Conservation (phyloP, 495 filamentous ascomycete genomes). For the Penicillium paxilli region DNA sequence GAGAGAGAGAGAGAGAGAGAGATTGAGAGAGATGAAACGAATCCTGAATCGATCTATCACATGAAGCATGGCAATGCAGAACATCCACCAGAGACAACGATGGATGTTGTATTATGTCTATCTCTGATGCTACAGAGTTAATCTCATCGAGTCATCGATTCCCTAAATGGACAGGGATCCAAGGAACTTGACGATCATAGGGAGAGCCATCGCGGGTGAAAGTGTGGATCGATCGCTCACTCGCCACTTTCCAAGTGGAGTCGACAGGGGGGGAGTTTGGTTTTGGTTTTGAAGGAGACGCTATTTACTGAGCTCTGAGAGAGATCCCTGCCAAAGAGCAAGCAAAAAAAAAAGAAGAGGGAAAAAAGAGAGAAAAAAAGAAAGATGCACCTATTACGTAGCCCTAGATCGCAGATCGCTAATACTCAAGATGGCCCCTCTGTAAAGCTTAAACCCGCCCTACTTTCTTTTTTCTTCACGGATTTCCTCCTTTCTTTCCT, state of each 20-base stretch:
- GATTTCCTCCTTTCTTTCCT: conserved; percentile 7
- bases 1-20: too few relatives aligned
- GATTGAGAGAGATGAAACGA: not conserved
- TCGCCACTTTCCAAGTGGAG: conserved; percentile 18
- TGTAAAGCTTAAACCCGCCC: conserved; percentile 19
- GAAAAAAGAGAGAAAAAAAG: conserved; percentile 5
- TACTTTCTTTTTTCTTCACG: conserved; percentile 7
- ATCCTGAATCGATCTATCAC: not conserved
- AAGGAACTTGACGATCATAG: conserved; percentile 5
- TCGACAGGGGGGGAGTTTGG: not conserved
- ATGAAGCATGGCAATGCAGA: not conserved
- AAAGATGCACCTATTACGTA: conserved; percentile 17
- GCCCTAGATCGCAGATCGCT: conserved; percentile 23
- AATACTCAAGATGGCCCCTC: conserved; percentile 10
- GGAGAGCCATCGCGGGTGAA: conserved; percentile 3
- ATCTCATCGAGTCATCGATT: conserved; percentile 23
- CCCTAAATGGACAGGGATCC: not conserved
- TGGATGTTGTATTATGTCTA: too few relatives aligned
- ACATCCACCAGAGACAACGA: not conserved
- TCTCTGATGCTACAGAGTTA: too few relatives aligned
- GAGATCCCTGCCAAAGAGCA: not conserved
- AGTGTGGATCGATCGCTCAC: conserved; percentile 21
- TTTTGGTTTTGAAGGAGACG: not conserved
- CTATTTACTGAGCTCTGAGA: not conserved
- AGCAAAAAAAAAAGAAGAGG: conserved; percentile 1